Evolutionary conservation across 495 filamentous ascomycete species (phyloP).

Genomic region (Daldinia caldariorum): DNA sequence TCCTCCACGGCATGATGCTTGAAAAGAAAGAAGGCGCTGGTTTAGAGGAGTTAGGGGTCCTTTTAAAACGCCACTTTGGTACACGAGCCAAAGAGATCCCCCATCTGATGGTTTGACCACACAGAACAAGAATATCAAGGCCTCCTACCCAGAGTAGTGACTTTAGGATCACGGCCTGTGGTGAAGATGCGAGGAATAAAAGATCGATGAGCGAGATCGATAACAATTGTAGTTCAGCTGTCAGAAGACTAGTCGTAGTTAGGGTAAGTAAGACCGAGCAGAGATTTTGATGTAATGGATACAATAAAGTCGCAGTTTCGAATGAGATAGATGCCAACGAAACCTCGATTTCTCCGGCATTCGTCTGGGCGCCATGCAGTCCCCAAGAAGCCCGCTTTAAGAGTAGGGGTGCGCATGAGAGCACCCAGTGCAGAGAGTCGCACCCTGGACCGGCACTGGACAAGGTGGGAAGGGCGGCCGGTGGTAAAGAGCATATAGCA

Average conservation of each 20-base stretch:
- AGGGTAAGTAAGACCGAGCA: constrained; percentile 77
- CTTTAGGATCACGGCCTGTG: constrained; percentile 85
- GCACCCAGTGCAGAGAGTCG: constrained; percentile 75
- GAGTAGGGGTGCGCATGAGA: constrained; percentile 71
- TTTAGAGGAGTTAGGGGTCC: constrained; percentile 48
- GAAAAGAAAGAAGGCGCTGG: constrained; percentile 41
- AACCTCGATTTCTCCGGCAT: background rate
- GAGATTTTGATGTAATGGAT: constrained; percentile 86
- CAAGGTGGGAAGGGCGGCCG: constrained; percentile 71
- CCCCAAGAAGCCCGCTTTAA: constrained; percentile 26
- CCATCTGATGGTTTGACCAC: constrained; percentile 82
- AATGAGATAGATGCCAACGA: constrained; percentile 50
- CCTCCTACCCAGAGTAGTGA: constrained; percentile 89
- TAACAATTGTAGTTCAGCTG: constrained; percentile 87
- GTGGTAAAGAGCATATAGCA: constrained; percentile 79
- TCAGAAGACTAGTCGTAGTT: constrained; percentile 85
- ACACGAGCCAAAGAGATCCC: constrained; percentile 86
- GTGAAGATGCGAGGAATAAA: constrained; percentile 77
- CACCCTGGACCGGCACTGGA: constrained; percentile 42
- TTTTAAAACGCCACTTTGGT: constrained; percentile 88
- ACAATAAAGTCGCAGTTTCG: constrained; percentile 75
- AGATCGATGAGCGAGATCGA: constrained; percentile 85
- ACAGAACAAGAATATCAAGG: constrained; percentile 75
- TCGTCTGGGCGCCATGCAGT: background rate
- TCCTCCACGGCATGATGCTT: constrained; percentile 44